Evolutionary conservation across 2,329 filamentous ascomycete genomes (phyloP).

Genomic region (Boeremia lycopersici): DNA sequence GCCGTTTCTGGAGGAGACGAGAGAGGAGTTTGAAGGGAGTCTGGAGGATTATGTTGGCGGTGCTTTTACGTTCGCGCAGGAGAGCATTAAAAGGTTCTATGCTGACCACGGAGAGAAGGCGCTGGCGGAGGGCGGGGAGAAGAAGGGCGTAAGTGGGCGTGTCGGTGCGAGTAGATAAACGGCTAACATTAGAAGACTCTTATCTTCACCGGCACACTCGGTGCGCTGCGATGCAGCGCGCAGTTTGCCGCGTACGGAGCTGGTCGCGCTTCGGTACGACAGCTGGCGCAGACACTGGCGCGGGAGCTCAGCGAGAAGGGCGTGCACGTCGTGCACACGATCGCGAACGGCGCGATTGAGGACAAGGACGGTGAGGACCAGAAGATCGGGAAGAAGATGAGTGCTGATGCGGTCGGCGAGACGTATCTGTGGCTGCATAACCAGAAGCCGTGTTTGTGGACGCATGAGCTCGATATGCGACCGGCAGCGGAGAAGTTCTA

Average conservation of each 20-base stretch:
- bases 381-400: conserved; percentile 61
- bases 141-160: conserved; percentile 55
- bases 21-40: conserved; percentile 52
- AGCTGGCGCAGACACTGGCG: conserved; percentile 62
- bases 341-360: conserved; percentile 61
- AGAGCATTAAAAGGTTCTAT: conserved; percentile 59
- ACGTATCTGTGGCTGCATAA: conserved; percentile 60
- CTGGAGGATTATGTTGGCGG: conserved; percentile 61
- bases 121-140: conserved; percentile 54
- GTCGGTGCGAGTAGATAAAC: neutral
- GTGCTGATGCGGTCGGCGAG: conserved; percentile 63
- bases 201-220: conserved; percentile 63
- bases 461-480: conserved; percentile 59
- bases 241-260: conserved; percentile 63
- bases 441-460: conserved; percentile 58
- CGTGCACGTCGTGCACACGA: conserved; percentile 64
- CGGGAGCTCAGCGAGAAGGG: conserved; percentile 63
- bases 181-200: conserved; percentile 46
- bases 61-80: conserved; percentile 62
- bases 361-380: conserved; percentile 59
- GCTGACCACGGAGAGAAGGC: conserved; percentile 57
- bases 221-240: conserved; percentile 59
- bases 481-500: conserved; percentile 58
- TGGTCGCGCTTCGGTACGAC: conserved; percentile 58
- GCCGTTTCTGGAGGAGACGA: conserved; percentile 61